These are phyloP conservation scores for Porodaedalea pini DNA, from an alignment of 1,284 basidiomycete genomes.

Conservation along the genomic window DNA sequence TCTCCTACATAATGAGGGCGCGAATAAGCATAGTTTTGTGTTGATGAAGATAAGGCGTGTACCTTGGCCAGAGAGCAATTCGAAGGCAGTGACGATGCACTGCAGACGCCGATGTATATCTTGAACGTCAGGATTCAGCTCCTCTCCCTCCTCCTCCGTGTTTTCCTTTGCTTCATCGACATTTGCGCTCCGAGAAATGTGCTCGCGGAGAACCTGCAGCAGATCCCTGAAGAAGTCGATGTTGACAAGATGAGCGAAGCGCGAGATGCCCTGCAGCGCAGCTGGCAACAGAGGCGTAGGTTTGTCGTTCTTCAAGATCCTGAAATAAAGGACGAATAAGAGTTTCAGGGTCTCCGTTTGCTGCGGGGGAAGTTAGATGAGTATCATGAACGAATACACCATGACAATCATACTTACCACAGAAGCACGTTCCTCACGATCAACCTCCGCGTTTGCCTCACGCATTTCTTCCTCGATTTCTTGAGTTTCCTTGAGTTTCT, in stretches of 20 bases:
- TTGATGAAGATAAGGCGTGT: conserved; percentile 24
- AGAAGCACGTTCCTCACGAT: conserved; percentile 76
- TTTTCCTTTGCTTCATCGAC: conserved; percentile 32
- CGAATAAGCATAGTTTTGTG: background rate
- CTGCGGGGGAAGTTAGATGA: conserved; percentile 38
- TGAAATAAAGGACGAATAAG: conserved; percentile 96
- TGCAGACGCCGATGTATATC: conserved; percentile 67
- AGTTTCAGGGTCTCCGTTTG: conserved; percentile 98
- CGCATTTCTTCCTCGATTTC: conserved; percentile 87
- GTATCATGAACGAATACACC: background rate
- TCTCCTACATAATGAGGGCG: conserved; percentile 57
- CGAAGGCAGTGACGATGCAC: conserved; percentile 94
- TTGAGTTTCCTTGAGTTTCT: conserved; percentile 76
- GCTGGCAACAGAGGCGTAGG: conserved; percentile 82
- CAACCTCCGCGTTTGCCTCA: conserved; percentile 92
- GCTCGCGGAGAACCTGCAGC: conserved; percentile 79
- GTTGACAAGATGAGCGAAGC: conserved; percentile 95
- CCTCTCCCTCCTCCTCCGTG: conserved; percentile 40
- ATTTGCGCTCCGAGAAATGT: conserved; percentile 53
- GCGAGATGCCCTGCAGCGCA: conserved; percentile 88
- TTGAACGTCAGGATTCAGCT: conserved; percentile 28
- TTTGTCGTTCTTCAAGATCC: conserved; percentile 87
- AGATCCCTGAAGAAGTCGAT: conserved; percentile 99
- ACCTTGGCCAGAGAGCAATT: conserved; percentile 95
- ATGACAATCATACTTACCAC: conserved; percentile 1